Base-by-base conservation (phyloP, 768 basidiomycete species). In the Lyophyllum atratum region DNA sequence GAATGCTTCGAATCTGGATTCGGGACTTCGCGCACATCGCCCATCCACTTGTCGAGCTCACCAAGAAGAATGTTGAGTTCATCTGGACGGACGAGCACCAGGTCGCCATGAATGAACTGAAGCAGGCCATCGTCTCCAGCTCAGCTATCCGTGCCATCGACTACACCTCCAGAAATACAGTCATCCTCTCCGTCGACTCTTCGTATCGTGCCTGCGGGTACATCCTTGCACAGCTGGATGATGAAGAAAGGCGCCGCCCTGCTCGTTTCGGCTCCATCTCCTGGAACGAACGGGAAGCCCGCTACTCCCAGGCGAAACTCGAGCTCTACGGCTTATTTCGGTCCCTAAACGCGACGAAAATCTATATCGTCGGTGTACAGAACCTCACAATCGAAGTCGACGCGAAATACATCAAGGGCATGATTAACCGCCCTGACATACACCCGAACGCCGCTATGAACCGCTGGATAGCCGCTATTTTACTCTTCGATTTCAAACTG, bases 381-480 rank as follows among this genome's bases (percentile, higher is more conserved):
- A 2, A 68, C 68, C 24, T 58, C 72, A 6, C 55, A 0, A 63
- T 74, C 0, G 73, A 76, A 24, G 52, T 52, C 0, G 52, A 58
- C 24, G 51, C 56, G 4, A 52, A 51, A 19, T 59, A 59, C 31
- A 66, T 75, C 17, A 70, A 70, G 40, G 71, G 71, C 0, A 79
- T 37, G 34, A 8, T 37, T 14, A 10, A 8, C 34, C 7, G 14
- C 7, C 76, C 74, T 0, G 74, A 76, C 25, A 56, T 74, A 0
- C 68, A 72, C 2, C 76, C 76, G 0, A 74, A 67, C 37, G 67
- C 74, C 3, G 56, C 70, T 5, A 68, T 77, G 1, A 80, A 80
- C 45, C 47, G 72, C 9, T 80, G 79, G 79, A 31, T 31, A 6
- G 29, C 11, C 11, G 29, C 29, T 31, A 31, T 31, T 6, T 11